Conservation (phyloP, 2,329 filamentous ascomycete species). For the Aureobasidium sp. region DNA sequence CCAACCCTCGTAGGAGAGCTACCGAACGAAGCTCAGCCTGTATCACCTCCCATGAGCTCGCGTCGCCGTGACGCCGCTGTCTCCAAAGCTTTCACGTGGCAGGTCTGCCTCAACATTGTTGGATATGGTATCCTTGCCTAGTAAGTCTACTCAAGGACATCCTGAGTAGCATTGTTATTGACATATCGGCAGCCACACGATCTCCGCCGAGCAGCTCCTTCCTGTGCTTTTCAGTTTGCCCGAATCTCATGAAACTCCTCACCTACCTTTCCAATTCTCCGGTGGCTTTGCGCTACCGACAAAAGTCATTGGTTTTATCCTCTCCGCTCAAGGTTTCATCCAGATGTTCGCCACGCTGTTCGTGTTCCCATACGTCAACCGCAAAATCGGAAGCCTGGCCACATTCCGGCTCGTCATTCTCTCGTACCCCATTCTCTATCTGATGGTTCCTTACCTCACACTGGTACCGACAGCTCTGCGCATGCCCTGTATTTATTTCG, state of each 20-base stretch:
- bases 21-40: constrained; percentile 31
- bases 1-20: constrained; percentile 25
- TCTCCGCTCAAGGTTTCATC: constrained; percentile 81
- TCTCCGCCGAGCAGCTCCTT: constrained; percentile 90
- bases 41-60: constrained; percentile 18
- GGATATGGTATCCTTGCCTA: constrained; percentile 91
- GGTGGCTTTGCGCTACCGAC: constrained; percentile 79
- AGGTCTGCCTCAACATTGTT: constrained; percentile 78
- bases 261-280: constrained; percentile 79
- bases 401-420: constrained; percentile 76
- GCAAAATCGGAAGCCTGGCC: constrained; percentile 65
- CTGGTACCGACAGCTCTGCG: constrained; percentile 66
- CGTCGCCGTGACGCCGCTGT: constrained; percentile 31
- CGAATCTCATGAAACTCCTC: constrained; percentile 39
- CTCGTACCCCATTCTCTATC: constrained; percentile 79
- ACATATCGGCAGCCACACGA: constrained; percentile 64
- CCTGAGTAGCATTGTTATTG: background rate
- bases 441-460: constrained; percentile 81
- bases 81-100: constrained; percentile 66
- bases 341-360: constrained; percentile 81
- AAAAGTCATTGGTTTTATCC: constrained; percentile 76
- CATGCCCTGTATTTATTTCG: constrained; percentile 64
- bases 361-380: constrained; percentile 70
- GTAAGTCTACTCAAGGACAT: constrained; percentile 46
- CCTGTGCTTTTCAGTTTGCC: constrained; percentile 81